phyloP scores from a whole-genome alignment of 257 asterid genomes.

The Knoxia roxburghii region DNA sequence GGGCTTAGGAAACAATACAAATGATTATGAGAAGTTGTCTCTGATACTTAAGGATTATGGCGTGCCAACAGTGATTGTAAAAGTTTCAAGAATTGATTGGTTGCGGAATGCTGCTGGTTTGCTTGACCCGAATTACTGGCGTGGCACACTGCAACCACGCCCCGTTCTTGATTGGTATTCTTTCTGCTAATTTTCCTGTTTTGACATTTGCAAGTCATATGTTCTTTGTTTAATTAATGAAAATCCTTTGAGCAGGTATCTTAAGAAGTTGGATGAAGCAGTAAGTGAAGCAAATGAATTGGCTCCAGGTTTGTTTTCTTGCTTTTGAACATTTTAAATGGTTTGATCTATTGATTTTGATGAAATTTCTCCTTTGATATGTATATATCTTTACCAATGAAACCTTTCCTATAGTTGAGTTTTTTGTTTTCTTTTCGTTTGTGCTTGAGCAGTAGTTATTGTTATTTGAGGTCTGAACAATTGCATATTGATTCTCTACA shows the following conservation, averaged over 20 bases:
- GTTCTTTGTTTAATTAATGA: neutral
- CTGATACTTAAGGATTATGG: slow-evolving; percentile 60
- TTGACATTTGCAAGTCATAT: neutral
- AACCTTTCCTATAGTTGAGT: too few relatives aligned
- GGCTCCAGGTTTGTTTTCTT: slow-evolving; percentile 45
- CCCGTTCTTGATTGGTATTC: slow-evolving; percentile 88
- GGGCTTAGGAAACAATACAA: slow-evolving; percentile 88
- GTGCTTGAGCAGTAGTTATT: too few relatives aligned
- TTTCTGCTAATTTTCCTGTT: neutral
- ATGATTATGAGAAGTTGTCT: slow-evolving; percentile 66
- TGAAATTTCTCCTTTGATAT: neutral
- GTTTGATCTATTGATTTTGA: neutral
- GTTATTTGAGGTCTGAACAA: too few relatives aligned
- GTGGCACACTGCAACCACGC: slow-evolving; percentile 81
- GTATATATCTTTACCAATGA: too few relatives aligned
- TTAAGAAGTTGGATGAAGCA: slow-evolving; percentile 70
- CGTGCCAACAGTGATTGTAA: slow-evolving; percentile 61
- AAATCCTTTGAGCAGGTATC: slow-evolving; percentile 46
- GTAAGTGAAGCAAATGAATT: slow-evolving; percentile 67
- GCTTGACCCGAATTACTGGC: slow-evolving; percentile 79
- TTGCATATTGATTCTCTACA: neutral
- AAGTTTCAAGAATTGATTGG: slow-evolving; percentile 90
- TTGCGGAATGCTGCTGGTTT: slow-evolving; percentile 93
- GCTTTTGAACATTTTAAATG: neutral
- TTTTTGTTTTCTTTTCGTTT: too few relatives aligned